phyloP scores from a whole-genome alignment of 2,329 filamentous ascomycete genomes.

The Plenodomus tracheiphilus region DNA sequence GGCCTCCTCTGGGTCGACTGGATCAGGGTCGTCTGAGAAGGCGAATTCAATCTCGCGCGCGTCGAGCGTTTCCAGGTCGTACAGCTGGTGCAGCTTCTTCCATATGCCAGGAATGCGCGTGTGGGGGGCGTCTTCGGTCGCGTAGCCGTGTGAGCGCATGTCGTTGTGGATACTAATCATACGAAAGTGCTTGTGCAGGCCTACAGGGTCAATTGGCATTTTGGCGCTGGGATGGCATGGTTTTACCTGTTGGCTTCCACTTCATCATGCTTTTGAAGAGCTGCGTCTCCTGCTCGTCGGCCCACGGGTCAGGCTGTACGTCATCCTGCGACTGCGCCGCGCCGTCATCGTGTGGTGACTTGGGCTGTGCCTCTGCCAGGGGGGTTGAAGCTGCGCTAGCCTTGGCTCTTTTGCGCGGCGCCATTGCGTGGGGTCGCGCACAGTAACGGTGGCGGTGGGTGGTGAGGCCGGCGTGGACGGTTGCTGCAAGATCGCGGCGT shows the following conservation, averaged over 20 bases:
- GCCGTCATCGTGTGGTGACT: slow-evolving; percentile 44
- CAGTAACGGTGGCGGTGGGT: slow-evolving; percentile 1
- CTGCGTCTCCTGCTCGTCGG: slow-evolving; percentile 90
- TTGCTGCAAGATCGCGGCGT: neutral
- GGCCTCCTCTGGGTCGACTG: slow-evolving; percentile 42
- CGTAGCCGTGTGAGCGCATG: slow-evolving; percentile 61
- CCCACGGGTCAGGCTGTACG: slow-evolving; percentile 73
- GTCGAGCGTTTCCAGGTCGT: slow-evolving; percentile 84
- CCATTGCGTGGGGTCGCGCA: slow-evolving; percentile 64
- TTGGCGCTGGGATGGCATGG: accelerated
- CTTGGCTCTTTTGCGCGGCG: slow-evolving; percentile 70
- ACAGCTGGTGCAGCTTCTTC: slow-evolving; percentile 80
- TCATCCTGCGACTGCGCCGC: slow-evolving; percentile 59
- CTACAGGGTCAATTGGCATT: slow-evolving; percentile 33
- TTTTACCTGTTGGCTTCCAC: slow-evolving; percentile 86
- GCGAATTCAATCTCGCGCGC: slow-evolving; percentile 71
- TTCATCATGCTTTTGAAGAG: slow-evolving; percentile 90
- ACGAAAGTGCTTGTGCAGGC: slow-evolving; percentile 62
- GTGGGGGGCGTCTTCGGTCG: slow-evolving; percentile 71
- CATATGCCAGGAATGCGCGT: slow-evolving; percentile 91
- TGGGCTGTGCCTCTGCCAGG: slow-evolving; percentile 44
- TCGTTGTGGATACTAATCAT: slow-evolving; percentile 50
- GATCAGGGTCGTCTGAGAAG: slow-evolving; percentile 61
- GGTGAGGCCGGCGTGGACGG: neutral
- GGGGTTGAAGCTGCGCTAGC: slow-evolving; percentile 62